Percentiles rank a stretch among this genome's conserved stretches.
Evolutionary conservation across 2,329 filamentous ascomycete genomes (phyloP).

Genomic region (Curvularia lunata): DNA sequence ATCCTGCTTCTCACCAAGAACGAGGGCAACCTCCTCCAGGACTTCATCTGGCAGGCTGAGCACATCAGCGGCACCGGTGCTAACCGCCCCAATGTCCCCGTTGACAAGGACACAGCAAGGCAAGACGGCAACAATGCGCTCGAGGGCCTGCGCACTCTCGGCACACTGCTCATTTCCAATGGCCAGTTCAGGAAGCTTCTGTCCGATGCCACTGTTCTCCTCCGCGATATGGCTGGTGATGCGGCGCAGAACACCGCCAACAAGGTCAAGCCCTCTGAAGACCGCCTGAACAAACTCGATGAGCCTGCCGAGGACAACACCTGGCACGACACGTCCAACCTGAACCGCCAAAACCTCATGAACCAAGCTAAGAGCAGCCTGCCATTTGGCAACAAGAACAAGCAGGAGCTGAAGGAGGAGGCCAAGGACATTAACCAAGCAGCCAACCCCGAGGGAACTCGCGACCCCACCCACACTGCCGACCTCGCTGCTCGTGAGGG

Average conservation of each 20-base stretch:
- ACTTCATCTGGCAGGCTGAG: slow-evolving; percentile 95
- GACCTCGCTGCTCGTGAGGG: slow-evolving; percentile 59
- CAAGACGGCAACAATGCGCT: slow-evolving; percentile 84
- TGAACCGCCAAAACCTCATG: slow-evolving; percentile 73
- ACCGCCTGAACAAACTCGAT: slow-evolving; percentile 79
- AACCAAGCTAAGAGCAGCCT: slow-evolving; percentile 68
- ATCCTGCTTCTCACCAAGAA: slow-evolving; percentile 89
- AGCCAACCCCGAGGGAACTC: slow-evolving; percentile 63
- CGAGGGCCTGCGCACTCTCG: slow-evolving; percentile 84
- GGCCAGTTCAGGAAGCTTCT: slow-evolving; percentile 92
- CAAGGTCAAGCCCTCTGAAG: slow-evolving; percentile 77
- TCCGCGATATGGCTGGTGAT: slow-evolving; percentile 92
- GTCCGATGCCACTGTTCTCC: slow-evolving; percentile 77
- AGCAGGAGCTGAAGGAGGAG: slow-evolving; percentile 55
- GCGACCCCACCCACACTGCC: slow-evolving; percentile 62
- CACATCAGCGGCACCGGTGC: slow-evolving; percentile 71
- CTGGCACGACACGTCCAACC: slow-evolving; percentile 86
- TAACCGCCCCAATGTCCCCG: slow-evolving; percentile 66
- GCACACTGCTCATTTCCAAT: slow-evolving; percentile 89
- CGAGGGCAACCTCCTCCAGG: slow-evolving; percentile 89
- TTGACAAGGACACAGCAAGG: slow-evolving; percentile 77
- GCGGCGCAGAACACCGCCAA: slow-evolving; percentile 79
- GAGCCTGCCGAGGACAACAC: slow-evolving; percentile 86
- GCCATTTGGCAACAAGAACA: slow-evolving; percentile 63
- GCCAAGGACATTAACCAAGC: slow-evolving; percentile 63